These are phyloP conservation scores for Colletotrichum camelliae DNA, from an alignment of 2,329 filamentous ascomycete species.

Conservation along the genomic window DNA sequence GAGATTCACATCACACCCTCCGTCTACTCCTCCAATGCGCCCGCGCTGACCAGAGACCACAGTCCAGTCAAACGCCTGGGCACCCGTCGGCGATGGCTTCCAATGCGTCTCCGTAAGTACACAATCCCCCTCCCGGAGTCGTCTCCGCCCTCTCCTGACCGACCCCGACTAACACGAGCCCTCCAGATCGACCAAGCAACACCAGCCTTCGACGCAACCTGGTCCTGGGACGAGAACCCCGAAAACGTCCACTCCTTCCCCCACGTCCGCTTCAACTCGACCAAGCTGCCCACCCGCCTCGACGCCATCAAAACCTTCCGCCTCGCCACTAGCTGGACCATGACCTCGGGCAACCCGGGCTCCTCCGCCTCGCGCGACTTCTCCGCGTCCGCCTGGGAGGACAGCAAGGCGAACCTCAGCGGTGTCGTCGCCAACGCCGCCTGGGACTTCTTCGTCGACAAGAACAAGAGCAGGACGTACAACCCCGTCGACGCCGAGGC, in stretches of 20 bases:
- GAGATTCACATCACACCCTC: not conserved
- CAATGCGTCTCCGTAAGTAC: conserved; percentile 33
- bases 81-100: conserved; percentile 30
- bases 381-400: conserved; percentile 21
- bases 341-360: conserved; percentile 28
- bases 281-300: conserved; percentile 29
- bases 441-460: conserved; percentile 37
- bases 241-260: conserved; percentile 36
- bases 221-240: conserved; percentile 32
- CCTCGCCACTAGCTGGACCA: conserved; percentile 32
- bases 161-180: not conserved
- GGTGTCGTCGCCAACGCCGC: conserved; percentile 33
- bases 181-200: conserved; percentile 29
- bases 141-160: not conserved
- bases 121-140: not conserved
- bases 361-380: conserved; percentile 23
- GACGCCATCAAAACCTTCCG: conserved; percentile 31
- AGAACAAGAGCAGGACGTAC: conserved; percentile 25
- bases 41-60: not conserved
- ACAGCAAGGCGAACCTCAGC: conserved; percentile 26
- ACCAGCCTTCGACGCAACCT: conserved; percentile 35
- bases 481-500: conserved; percentile 31
- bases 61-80: conserved; percentile 38
- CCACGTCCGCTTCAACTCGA: conserved; percentile 34
- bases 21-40: not conserved